Conservation (phyloP, 2,329 filamentous ascomycete genomes). For the Trichophyton rubrum region DNA sequence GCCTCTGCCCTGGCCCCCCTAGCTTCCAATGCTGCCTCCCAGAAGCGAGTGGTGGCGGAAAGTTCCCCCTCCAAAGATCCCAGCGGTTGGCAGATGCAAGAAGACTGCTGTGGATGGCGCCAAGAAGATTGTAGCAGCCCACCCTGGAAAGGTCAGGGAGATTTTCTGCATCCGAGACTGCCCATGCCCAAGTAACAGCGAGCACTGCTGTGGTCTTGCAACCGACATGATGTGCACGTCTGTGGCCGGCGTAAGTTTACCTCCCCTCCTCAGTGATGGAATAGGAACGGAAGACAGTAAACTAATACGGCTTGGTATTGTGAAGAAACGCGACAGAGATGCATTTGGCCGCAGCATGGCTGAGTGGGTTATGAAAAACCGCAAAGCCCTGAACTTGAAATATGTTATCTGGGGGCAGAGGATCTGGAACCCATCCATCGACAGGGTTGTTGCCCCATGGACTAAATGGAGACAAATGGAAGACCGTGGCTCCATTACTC, state of each 20-base stretch:
- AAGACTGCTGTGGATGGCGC: constrained; percentile 5
- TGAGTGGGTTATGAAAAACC: constrained; percentile 40
- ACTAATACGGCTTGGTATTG: constrained; percentile 15
- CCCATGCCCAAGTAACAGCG: constrained; percentile 3
- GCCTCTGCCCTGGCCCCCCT: background rate
- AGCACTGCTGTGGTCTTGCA: constrained; percentile 8
- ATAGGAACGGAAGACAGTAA: constrained; percentile 14
- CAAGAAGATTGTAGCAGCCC: background rate
- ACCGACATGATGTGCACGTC: constrained; percentile 7
- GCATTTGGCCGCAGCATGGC: constrained; percentile 34
- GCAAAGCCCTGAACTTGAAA: constrained; percentile 31
- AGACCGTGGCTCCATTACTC: constrained; percentile 30
- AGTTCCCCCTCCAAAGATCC: constrained; percentile 5
- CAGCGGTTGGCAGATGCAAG: constrained; percentile 5
- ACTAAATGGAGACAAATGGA: constrained; percentile 34
- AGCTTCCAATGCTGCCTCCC: constrained; percentile 1
- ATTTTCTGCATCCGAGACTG: constrained; percentile 5
- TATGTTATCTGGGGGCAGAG: constrained; percentile 42
- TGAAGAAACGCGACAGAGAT: constrained; percentile 17
- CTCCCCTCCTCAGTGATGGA: constrained; percentile 14
- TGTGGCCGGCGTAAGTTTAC: constrained; percentile 14
- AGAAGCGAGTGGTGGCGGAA: background rate
- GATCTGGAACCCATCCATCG: constrained; percentile 34
- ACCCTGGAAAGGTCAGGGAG: constrained; percentile 3
- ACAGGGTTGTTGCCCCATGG: constrained; percentile 28